Base-by-base conservation (phyloP, 2,329 filamentous ascomycete genomes). In the Didymella arachidicola region DNA sequence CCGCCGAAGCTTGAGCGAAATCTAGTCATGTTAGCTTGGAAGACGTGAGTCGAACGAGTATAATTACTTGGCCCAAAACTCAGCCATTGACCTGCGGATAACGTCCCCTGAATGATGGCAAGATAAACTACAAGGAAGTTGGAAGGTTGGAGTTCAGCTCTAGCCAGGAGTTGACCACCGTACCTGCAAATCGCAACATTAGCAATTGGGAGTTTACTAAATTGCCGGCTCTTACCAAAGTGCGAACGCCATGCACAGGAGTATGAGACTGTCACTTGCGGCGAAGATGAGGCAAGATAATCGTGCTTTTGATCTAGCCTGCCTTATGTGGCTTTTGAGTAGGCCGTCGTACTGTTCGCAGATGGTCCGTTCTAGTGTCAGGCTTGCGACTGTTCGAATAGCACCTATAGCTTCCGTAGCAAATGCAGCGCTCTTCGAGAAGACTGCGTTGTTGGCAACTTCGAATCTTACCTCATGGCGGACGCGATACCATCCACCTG, bases 361-460 rank as follows among this genome's bases (percentile, higher is more conserved):
- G 3, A 97, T 91, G 22, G 96, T 91, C 0, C 84, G 77, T 78
- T 98, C 94, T 12, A 93, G 87, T 0, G 93, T 97, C 45, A 98
- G 83, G 5, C 92, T 91, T 7, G 93, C 93, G n/a, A 97, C 93
- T 2, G 94, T 98, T 51, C 93, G 89, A 65, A 97, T 96, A 7
- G 93, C 90, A 1, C 91, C 92, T 38, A 95, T 96, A 42, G 93
- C 92, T 76, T 98, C 94, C 46, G 93, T 96, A 8, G 94, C 94
- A 73, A 90, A 97, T 53, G 87, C 89, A 5, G 93, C 93, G 56
- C 92, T 96, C 38, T 84, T 83, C 1, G 91, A 88, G 22, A 96
- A 84, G 79, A 95, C 88, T 77, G 85, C 92, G 79, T 96, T 96
- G 30, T 65, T 71, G 12, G 49, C 55, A 16, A 61, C 62, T 42